Evolutionary conservation across 139 green algal species (phyloP).

Genomic region (Pleodorina starrii): DNA sequence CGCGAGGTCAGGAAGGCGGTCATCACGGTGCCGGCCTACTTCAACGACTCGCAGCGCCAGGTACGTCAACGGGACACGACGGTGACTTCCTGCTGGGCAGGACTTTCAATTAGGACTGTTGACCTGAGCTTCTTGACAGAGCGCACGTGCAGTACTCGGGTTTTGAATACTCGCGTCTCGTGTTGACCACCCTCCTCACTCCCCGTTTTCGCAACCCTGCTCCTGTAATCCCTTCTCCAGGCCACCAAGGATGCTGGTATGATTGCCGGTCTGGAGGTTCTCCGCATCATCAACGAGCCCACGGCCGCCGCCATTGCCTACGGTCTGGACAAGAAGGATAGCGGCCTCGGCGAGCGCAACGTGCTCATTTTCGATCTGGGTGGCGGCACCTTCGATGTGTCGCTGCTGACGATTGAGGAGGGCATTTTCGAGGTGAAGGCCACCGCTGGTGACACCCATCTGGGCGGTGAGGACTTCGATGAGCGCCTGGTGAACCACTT

Average conservation of each 20-base stretch:
- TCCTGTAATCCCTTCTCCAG: no score
- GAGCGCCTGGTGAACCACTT: constrained; percentile 96
- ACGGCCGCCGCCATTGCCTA: constrained; percentile 97
- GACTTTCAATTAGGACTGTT: no score
- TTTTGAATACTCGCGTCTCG: no score
- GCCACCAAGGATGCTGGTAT: constrained; percentile 97
- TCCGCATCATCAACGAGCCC: constrained; percentile 99
- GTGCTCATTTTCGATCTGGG: constrained; percentile 98
- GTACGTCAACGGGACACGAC: no score
- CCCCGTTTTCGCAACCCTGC: no score
- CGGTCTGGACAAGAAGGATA: constrained; percentile 87
- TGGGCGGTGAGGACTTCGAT: constrained; percentile 99
- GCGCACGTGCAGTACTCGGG: no score
- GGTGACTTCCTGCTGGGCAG: no score
- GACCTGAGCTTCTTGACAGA: no score
- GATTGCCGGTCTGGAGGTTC: constrained; percentile 96
- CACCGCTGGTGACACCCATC: constrained; percentile 97
- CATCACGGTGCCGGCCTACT: constrained; percentile 98
- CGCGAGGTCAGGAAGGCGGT: constrained; percentile 94
- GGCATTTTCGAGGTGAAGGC: constrained; percentile 99
- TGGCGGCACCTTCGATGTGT: constrained; percentile 97
- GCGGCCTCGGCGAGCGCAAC: constrained; percentile 79
- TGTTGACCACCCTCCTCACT: no score
- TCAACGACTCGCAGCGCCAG: constrained; percentile 98
- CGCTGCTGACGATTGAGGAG: constrained; percentile 98